A percentile compares a stretch with the other conserved stretches of the same genome.
These are phyloP conservation scores for Lactarius sp. DNA, from an alignment of 768 basidiomycete species.

Conservation along the genomic window DNA sequence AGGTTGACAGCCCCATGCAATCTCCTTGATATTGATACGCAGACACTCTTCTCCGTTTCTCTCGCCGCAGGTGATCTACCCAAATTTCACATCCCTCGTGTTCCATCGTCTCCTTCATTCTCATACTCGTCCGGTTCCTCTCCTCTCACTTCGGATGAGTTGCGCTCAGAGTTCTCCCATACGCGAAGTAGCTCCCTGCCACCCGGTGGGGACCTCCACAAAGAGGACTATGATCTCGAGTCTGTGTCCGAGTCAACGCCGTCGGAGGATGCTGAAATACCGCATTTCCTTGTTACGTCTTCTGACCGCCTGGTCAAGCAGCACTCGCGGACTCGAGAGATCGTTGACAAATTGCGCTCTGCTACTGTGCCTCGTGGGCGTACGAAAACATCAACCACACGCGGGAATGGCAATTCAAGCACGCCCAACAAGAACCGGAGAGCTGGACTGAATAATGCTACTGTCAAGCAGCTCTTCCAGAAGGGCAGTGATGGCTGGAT, in stretches of 20 bases:
- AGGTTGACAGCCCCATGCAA: background rate
- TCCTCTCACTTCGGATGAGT: constrained; percentile 36
- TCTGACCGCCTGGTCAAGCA: constrained; percentile 35
- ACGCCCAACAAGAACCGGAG: constrained; percentile 7
- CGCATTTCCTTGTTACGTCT: constrained; percentile 34
- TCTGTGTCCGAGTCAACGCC: constrained; percentile 37
- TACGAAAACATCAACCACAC: constrained; percentile 13
- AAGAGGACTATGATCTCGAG: constrained; percentile 48
- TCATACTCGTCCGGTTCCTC: constrained; percentile 45
- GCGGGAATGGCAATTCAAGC: background rate
- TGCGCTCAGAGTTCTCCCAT: constrained; percentile 30
- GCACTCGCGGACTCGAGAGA: constrained; percentile 54
- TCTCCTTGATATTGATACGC: background rate
- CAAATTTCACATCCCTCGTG: constrained; percentile 20
- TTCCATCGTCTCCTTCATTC: constrained; percentile 24
- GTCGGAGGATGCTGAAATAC: constrained; percentile 29
- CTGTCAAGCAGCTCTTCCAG: constrained; percentile 26
- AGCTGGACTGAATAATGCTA: constrained; percentile 11
- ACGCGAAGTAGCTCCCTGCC: constrained; percentile 32
- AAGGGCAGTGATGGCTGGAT: constrained; percentile 26
- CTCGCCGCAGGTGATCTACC: constrained; percentile 8
- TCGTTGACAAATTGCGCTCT: constrained; percentile 52
- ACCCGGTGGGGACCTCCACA: constrained; percentile 41
- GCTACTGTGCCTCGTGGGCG: constrained; percentile 28
- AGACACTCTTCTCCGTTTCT: background rate